Percentiles rank a stretch among this genome's conserved stretches.
phyloP scores from a whole-genome alignment of 768 basidiomycete species.

The Boletus tomentosulus region DNA sequence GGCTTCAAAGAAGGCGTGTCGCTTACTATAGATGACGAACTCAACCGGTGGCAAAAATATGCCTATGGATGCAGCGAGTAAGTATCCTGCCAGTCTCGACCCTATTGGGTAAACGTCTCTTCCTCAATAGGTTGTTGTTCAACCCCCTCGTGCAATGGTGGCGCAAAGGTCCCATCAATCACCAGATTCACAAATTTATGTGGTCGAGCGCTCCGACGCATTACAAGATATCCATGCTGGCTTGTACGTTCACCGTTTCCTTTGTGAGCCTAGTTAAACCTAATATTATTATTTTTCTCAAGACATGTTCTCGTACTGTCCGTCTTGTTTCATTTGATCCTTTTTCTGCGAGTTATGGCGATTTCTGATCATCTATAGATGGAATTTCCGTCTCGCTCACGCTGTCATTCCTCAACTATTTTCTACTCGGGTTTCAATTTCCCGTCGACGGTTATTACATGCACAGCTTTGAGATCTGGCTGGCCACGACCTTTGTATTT shows the following conservation, averaged over 20 bases:
- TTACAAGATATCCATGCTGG: constrained; percentile 68
- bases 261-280: constrained; percentile 3
- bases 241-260: constrained; percentile 36
- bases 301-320: constrained; percentile 54
- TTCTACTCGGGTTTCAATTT: constrained; percentile 68
- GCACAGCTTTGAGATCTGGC: constrained; percentile 77
- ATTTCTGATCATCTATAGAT: constrained; percentile 11
- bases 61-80: constrained; percentile 61
- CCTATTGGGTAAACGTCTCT: background rate
- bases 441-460: constrained; percentile 73
- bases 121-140: constrained; percentile 66
- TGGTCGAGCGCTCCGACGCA: constrained; percentile 77
- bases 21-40: constrained; percentile 83
- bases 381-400: constrained; percentile 67
- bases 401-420: constrained; percentile 68
- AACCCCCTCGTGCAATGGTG: constrained; percentile 79
- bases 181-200: constrained; percentile 70
- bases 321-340: constrained; percentile 15
- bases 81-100: constrained; percentile 26
- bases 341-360: background rate
- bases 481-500: constrained; percentile 74
- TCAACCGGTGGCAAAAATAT: constrained; percentile 92
- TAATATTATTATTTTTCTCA: background rate
- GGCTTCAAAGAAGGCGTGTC: constrained; percentile 92
- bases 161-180: constrained; percentile 75